These are phyloP conservation scores for Psilocybe cyanescens DNA, from an alignment of 768 basidiomycete species.

Conservation along the genomic window DNA sequence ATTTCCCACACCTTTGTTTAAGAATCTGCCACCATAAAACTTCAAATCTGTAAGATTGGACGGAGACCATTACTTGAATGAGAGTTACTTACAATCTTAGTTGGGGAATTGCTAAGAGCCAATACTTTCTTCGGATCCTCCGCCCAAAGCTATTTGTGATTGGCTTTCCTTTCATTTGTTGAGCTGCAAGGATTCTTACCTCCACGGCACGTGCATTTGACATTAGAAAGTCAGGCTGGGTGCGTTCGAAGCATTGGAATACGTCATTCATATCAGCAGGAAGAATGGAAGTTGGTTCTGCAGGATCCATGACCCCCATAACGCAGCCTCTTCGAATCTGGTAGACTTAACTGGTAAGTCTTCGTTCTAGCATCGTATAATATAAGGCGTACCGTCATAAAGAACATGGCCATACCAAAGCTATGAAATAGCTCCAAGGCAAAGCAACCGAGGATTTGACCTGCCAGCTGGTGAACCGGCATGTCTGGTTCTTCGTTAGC, in stretches of 20 bases:
- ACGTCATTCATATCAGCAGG: not conserved
- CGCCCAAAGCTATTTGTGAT: constrained; percentile 4
- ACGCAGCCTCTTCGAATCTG: constrained; percentile 1
- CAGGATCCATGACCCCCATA: constrained; percentile 3
- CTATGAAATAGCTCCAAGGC: too few relatives aligned
- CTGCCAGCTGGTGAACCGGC: not conserved
- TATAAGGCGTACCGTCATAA: too few relatives aligned
- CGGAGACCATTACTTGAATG: not conserved
- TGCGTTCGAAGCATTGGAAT: not conserved
- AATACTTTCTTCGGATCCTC: constrained; percentile 5
- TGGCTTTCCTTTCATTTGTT: too few relatives aligned
- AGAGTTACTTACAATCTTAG: not conserved
- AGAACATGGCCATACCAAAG: too few relatives aligned
- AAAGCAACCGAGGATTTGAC: not conserved
- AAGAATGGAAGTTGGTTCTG: not conserved
- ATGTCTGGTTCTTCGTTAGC: not conserved
- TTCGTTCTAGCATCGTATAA: too few relatives aligned
- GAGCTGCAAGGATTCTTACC: not conserved
- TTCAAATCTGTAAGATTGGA: not conserved
- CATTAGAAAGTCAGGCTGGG: not conserved
- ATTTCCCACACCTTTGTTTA: constrained; percentile 9
- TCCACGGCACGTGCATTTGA: constrained; percentile 2
- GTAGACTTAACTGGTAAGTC: too few relatives aligned
- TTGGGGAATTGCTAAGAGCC: not conserved
- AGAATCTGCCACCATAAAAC: constrained; percentile 8